Evolutionary conservation across 306 rosid species (phyloP), one percentile per base, ranked within the genome.

Genomic region (Citrullus mucosospermus): DNA sequence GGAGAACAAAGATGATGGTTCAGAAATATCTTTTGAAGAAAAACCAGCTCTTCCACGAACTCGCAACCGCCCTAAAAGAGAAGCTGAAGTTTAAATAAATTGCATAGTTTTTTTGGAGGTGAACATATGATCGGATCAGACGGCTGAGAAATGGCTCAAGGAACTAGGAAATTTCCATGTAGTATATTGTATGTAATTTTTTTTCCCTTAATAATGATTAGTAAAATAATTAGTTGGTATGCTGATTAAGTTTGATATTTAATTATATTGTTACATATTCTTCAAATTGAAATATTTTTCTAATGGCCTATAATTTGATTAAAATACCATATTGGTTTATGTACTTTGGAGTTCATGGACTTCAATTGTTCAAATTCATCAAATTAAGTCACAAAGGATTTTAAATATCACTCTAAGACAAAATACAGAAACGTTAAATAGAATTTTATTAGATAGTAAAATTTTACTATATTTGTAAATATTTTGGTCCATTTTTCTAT

Each of bases 1-100:
- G 18, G 85, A 78, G 1, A 87, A 79, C 14, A 77, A 80, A 10
- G 77, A 82, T 2, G 83, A 65, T 62, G 88, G 79, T 57, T 39
- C 14, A 25, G 88, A 79, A 53, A 58, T 82, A 75, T 51, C 69
- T 56, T 41, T 74, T 61, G 85, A 86, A 86, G 83, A 89, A 77
- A 85, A 90, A 84, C 84, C 88, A 72, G 83, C 88, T 70, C 86
- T 87, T 81, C 85, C 95, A 55, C 87, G 88, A 10, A 80, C 91
- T 80, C 96, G 95, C 17, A 90, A 92, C 78, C 87, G 98, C 57
- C 97, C 98, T 8, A 94, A 83, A 82, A 92, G 92, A 77, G 96
- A 88, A 81, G 88, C 84, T 60, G 62, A 74, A 62, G 78, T 53
- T 5, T 74, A 15, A 69, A 69, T 25, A 74, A 48, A 53, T 9